These are phyloP conservation scores for Harringtonia lauricola DNA, from an alignment of 2,329 filamentous ascomycete genomes.

Conservation along the genomic window DNA sequence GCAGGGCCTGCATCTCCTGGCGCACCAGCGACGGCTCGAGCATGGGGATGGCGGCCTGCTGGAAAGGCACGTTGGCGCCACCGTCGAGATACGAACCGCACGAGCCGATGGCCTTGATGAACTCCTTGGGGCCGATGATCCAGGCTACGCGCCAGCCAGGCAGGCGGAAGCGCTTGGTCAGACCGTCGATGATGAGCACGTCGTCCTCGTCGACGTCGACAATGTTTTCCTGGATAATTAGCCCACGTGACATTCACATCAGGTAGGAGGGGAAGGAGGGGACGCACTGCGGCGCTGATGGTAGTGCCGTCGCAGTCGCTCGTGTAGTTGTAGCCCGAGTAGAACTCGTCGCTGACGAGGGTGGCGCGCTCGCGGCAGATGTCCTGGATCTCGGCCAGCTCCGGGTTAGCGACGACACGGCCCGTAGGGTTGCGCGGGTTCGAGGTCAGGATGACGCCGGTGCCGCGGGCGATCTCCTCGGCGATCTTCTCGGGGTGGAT, in stretches of 20 bases:
- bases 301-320: constrained; percentile 82
- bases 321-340: constrained; percentile 93
- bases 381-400: constrained; percentile 84
- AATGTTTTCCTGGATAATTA: constrained; percentile 51
- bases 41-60: constrained; percentile 87
- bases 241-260: no score
- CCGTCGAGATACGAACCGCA: constrained; percentile 93
- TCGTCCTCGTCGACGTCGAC: constrained; percentile 83
- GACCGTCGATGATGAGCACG: constrained; percentile 86
- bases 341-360: constrained; percentile 93
- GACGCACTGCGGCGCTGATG: constrained; percentile 58
- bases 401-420: constrained; percentile 71
- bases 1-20: constrained; percentile 79
- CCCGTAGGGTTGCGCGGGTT: constrained; percentile 95
- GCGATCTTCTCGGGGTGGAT: constrained; percentile 90
- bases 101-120: constrained; percentile 84
- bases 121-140: constrained; percentile 93
- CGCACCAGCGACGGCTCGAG: constrained; percentile 75
- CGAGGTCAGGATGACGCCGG: constrained; percentile 81
- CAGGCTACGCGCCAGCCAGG: constrained; percentile 95
- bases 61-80: constrained; percentile 89
- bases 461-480: constrained; percentile 78
- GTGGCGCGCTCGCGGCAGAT: constrained; percentile 85
- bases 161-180: constrained; percentile 93
- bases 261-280: not conserved